phyloP scores from a whole-genome alignment of 2,329 filamentous ascomycete species.

The Cladosporium sp. region DNA sequence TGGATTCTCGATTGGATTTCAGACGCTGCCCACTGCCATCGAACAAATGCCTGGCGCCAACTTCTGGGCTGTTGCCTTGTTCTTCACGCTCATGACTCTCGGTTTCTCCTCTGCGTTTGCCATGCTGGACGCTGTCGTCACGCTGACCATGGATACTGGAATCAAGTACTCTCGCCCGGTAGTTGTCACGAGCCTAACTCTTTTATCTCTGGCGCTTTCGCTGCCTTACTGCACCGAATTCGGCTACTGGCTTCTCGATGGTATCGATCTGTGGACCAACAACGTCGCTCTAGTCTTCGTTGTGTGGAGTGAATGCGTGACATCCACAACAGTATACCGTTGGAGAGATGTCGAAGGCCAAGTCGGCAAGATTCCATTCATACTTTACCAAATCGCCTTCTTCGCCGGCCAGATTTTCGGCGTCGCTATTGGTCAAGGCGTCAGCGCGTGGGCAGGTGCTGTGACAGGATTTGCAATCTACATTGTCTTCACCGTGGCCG shows the following conservation, averaged over 20 bases:
- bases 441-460: slow-evolving; percentile 51
- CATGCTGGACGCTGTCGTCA: slow-evolving; percentile 59
- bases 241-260: slow-evolving; percentile 57
- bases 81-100: slow-evolving; percentile 60
- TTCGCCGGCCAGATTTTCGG: slow-evolving; percentile 56
- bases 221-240: slow-evolving; percentile 60
- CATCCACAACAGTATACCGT: slow-evolving; percentile 55
- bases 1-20: slow-evolving; percentile 58
- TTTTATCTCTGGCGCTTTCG: slow-evolving; percentile 56
- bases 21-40: slow-evolving; percentile 59
- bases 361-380: slow-evolving; percentile 46
- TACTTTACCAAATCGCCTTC: slow-evolving; percentile 53
- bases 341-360: slow-evolving; percentile 51
- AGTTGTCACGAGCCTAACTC: slow-evolving; percentile 52
- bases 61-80: slow-evolving; percentile 59
- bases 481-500: slow-evolving; percentile 42
- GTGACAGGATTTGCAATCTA: slow-evolving; percentile 57
- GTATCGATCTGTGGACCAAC: slow-evolving; percentile 58
- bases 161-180: slow-evolving; percentile 47
- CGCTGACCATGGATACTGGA: slow-evolving; percentile 56
- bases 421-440: slow-evolving; percentile 51
- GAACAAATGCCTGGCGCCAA: slow-evolving; percentile 58
- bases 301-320: slow-evolving; percentile 54
- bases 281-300: slow-evolving; percentile 57
- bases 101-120: slow-evolving; percentile 61